Conservation (phyloP, 2,329 filamentous ascomycete genomes). For the Talaromyces sp. region DNA sequence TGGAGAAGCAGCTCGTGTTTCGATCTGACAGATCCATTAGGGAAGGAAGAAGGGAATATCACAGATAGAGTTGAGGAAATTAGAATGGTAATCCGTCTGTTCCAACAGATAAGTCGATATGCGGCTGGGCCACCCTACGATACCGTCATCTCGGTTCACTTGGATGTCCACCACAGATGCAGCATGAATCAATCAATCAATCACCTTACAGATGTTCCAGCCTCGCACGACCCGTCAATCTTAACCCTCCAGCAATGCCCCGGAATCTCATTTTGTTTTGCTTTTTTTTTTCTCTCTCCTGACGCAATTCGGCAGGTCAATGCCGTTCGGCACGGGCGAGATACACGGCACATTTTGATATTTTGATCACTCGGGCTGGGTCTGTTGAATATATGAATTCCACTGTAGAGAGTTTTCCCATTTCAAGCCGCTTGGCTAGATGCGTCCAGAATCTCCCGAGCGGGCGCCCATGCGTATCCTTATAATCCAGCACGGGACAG, state of each 20-base stretch:
- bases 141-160: not conserved
- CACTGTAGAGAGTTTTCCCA: too few relatives aligned
- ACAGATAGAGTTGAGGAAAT: not conserved
- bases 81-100: too few relatives aligned
- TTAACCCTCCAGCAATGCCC: too few relatives aligned
- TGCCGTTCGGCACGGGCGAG: too few relatives aligned
- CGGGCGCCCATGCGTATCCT: not conserved
- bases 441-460: not conserved
- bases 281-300: too few relatives aligned
- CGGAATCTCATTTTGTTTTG: too few relatives aligned
- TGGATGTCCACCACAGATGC: not conserved
- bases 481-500: not conserved
- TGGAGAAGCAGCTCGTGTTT: not conserved
- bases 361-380: too few relatives aligned
- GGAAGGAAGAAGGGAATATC: not conserved
- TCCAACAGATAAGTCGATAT: not conserved
- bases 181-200: too few relatives aligned
- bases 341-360: too few relatives aligned
- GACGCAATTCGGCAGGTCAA: too few relatives aligned
- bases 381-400: too few relatives aligned
- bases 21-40: not conserved
- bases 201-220: not conserved
- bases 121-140: not conserved
- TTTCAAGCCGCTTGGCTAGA: not conserved
- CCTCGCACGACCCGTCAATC: not conserved